Base-by-base conservation (phyloP, 768 basidiomycete species). In the Boletus reticulatus region DNA sequence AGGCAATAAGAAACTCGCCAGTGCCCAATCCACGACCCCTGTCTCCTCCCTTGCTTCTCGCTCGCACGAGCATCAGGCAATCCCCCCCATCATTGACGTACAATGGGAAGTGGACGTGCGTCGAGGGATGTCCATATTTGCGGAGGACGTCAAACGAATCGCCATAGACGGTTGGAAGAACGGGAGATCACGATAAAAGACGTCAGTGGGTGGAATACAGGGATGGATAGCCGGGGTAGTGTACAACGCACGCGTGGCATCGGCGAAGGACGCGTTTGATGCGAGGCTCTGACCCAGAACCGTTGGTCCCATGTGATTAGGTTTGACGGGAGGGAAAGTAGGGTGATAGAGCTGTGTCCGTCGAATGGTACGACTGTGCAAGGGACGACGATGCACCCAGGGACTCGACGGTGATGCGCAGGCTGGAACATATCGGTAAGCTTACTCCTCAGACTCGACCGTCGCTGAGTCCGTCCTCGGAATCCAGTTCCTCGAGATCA, bases 1-100 rank as follows among this genome's bases (percentile, higher is more conserved):
- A 10, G 88, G 88, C 27, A 85, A 77, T 67, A 92, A 69, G 71
- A 91, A 93, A 67, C 90, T 92, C 36, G 90, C 90, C 58, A 93
- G 68, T 4, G 86, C 85, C 91, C 91, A 92, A 0, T 91, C 90
- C 17, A 92, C 78, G 11, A 78, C 75, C 12, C 81, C 80, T 5
- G 58, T 44, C 4, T 68, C 63, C 46, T 6, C 66, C 62, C 32
- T 65, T 68, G 37, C 51, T 43, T 12, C 45, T 55, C 67, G 87
- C 82, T 42, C 89, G 75, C 58, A n/a, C n/a, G n/a, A n/a, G n/a
- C n/a, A n/a, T n/a, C n/a, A n/a, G n/a, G n/a, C n/a, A n/a, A n/a
- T n/a, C n/a, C n/a, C n/a, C n/a, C n/a, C n/a, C n/a, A n/a, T n/a
- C n/a, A n/a, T n/a, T n/a, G n/a, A n/a, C n/a, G n/a, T n/a, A n/a